phyloP scores from a whole-genome alignment of 345 rosid species.

The Acer negundo region DNA sequence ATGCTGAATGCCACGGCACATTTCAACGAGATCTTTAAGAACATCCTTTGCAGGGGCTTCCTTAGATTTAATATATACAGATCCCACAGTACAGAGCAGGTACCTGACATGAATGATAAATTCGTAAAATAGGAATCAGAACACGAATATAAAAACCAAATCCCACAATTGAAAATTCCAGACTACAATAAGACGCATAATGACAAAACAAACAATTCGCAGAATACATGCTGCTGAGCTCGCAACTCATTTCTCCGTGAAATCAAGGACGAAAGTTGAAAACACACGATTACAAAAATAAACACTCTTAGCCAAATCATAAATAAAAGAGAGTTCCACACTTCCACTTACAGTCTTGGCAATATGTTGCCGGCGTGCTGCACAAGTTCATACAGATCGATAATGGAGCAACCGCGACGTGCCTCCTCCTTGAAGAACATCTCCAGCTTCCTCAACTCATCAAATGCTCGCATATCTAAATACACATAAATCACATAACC shows the following conservation, averaged over 20 bases:
- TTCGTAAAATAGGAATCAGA: neutral
- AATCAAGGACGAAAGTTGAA: too few species aligned
- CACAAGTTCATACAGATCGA: slow-evolving; percentile 95
- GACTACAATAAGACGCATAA: neutral
- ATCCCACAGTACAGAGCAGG: slow-evolving; percentile 96
- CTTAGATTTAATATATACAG: slow-evolving; percentile 92
- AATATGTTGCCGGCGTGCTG: slow-evolving; percentile 98
- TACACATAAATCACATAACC: neutral
- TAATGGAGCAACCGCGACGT: slow-evolving; percentile 87
- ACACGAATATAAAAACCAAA: neutral
- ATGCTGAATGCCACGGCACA: slow-evolving; percentile 99
- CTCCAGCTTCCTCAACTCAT: slow-evolving; percentile 94
- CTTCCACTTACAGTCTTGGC: slow-evolving; percentile 77
- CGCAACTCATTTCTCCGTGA: too few species aligned
- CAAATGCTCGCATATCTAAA: slow-evolving; percentile 95
- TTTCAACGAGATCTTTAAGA: slow-evolving; percentile 97
- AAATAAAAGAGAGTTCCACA: neutral
- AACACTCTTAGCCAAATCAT: neutral
- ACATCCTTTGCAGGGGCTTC: slow-evolving; percentile 99
- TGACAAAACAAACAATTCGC: neutral
- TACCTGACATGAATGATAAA: slow-evolving; percentile 50
- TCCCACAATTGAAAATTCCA: neutral
- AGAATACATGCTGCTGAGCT: neutral
- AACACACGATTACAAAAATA: neutral
- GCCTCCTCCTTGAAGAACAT: slow-evolving; percentile 93